phyloP scores from a whole-genome alignment of 176 grass and related monocot species.

The Eremochloa ophiuroides region DNA sequence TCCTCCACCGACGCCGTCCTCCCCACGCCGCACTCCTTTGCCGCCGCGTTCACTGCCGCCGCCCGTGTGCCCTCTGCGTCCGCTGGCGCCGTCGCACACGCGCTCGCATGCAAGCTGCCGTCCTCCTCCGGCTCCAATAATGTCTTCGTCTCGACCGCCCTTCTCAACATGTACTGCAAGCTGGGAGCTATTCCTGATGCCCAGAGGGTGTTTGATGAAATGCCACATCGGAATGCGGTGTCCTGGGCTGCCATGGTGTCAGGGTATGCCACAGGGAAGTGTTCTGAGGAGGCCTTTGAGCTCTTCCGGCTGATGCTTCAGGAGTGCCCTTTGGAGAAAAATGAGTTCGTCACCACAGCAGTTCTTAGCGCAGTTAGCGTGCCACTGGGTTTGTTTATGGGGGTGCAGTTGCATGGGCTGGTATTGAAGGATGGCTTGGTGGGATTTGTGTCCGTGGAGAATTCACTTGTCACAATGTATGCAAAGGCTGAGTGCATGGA shows the following conservation, averaged over 20 bases:
- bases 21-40: slow-evolving; percentile 55
- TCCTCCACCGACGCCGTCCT: slow-evolving; percentile 22
- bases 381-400: slow-evolving; percentile 43
- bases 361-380: slow-evolving; percentile 60
- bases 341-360: slow-evolving; percentile 57
- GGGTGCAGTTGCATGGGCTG: slow-evolving; percentile 54
- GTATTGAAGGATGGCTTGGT: slow-evolving; percentile 45
- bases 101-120: slow-evolving; percentile 45
- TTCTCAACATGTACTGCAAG: slow-evolving; percentile 77
- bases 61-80: not conserved
- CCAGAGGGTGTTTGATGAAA: slow-evolving; percentile 56
- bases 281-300: slow-evolving; percentile 36
- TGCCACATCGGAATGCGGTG: slow-evolving; percentile 46
- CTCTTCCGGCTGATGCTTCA: slow-evolving; percentile 55
- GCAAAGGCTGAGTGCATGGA: slow-evolving; percentile 53
- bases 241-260: slow-evolving; percentile 67
- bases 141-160: slow-evolving; percentile 49
- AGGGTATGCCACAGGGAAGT: slow-evolving; percentile 53
- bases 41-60: slow-evolving; percentile 54
- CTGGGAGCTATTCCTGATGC: slow-evolving; percentile 36
- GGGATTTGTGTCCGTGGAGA: slow-evolving; percentile 55
- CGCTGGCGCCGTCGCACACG: slow-evolving; percentile 23
- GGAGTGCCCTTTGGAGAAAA: slow-evolving; percentile 30
- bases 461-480: slow-evolving; percentile 71
- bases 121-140: slow-evolving; percentile 15